Conservation (phyloP, 2,329 filamentous ascomycete species). For the Phialocephala subalpina region DNA sequence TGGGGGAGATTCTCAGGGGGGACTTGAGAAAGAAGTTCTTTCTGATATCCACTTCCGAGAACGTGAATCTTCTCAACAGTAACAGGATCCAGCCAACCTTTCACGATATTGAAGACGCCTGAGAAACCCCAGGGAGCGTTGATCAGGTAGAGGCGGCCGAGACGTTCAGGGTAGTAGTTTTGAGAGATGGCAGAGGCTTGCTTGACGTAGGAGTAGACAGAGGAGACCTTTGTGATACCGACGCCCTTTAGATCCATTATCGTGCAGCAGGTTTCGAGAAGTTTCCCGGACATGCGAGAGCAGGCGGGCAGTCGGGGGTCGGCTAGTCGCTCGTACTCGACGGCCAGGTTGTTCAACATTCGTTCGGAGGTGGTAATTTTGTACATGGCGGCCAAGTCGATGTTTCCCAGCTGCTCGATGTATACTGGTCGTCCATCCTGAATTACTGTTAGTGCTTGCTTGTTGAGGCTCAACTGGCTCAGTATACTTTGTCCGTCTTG, state of each 20-base stretch:
- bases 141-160: constrained; percentile 96
- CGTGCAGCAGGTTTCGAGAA: constrained; percentile 97
- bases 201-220: constrained; percentile 88
- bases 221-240: constrained; percentile 79
- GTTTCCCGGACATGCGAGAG: constrained; percentile 86
- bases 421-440: constrained; percentile 97
- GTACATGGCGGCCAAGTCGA: constrained; percentile 88
- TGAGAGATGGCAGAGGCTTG: constrained; percentile 90
- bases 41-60: constrained; percentile 81
- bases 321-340: constrained; percentile 96
- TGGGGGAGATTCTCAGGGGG: constrained; percentile 89
- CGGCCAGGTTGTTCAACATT: constrained; percentile 95
- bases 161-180: constrained; percentile 98
- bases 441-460: constrained; percentile 25
- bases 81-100: constrained; percentile 95
- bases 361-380: constrained; percentile 92
- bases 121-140: constrained; percentile 98
- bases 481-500: constrained; percentile 82
- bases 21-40: constrained; percentile 84
- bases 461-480: background rate
- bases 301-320: constrained; percentile 94
- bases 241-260: constrained; percentile 99
- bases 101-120: constrained; percentile 84
- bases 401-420: constrained; percentile 94
- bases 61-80: constrained; percentile 97